A percentile compares a stretch with the other conserved stretches of the same genome.
Evolutionary conservation across 225 moss, liverwort and hornwort species (phyloP).

Genomic region (Rhytidiadelphus loreus): DNA sequence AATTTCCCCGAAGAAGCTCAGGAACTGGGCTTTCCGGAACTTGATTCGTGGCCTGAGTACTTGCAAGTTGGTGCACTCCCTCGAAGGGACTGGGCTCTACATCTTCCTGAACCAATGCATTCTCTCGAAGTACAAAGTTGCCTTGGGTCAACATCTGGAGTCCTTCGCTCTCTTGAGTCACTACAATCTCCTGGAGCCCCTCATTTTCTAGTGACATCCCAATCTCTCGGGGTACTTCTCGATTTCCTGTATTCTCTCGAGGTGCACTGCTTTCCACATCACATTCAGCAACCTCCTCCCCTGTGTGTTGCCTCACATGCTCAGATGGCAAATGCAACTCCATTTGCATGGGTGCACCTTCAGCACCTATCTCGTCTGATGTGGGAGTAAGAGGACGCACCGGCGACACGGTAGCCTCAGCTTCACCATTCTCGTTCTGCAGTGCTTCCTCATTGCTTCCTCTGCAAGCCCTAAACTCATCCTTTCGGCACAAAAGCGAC

Average conservation of each 20-base stretch:
- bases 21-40: neutral
- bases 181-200: neutral
- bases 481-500: constrained; percentile 20
- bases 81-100: neutral
- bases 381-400: constrained; percentile 9
- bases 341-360: neutral
- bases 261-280: neutral
- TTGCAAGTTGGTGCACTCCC: neutral
- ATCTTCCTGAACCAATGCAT: neutral
- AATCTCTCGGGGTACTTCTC: neutral
- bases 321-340: neutral
- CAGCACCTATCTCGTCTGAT: neutral
- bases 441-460: neutral
- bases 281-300: neutral
- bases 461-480: constrained; percentile 1
- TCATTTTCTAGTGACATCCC: neutral
- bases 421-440: constrained; percentile 5
- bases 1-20: neutral
- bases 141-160: neutral
- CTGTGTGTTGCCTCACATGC: neutral
- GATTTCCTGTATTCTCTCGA: neutral
- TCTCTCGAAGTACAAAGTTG: neutral
- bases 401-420: neutral
- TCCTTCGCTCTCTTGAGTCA: neutral
- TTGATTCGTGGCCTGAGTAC: neutral